Conservation (phyloP, 1,284 basidiomycete species). For the Ganoderma sp. region DNA sequence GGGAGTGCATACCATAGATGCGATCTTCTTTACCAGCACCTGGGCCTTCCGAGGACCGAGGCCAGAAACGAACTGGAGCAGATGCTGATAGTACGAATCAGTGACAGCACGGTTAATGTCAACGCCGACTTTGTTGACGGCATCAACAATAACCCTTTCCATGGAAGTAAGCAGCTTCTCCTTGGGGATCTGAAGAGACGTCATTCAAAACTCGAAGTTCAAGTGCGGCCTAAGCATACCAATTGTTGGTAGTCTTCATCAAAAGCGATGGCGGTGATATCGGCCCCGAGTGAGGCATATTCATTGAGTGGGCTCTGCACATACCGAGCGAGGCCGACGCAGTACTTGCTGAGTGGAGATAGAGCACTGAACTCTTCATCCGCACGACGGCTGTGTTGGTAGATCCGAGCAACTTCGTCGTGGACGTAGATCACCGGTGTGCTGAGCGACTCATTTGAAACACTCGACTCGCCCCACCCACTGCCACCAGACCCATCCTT, state of each 20-base stretch:
- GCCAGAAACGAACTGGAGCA: constrained; percentile 92
- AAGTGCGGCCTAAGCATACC: constrained; percentile 54
- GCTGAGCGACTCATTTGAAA: constrained; percentile 52
- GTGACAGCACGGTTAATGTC: constrained; percentile 93
- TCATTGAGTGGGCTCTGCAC: constrained; percentile 94
- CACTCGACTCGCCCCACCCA: constrained; percentile 15
- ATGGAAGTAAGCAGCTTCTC: constrained; percentile 86
- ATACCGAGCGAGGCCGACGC: constrained; percentile 93
- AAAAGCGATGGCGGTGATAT: constrained; percentile 82
- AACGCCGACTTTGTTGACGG: constrained; percentile 91
- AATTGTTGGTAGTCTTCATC: constrained; percentile 88
- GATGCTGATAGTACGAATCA: constrained; percentile 85
- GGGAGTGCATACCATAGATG: constrained; percentile 58
- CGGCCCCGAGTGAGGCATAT: constrained; percentile 84
- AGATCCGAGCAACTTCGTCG: constrained; percentile 94
- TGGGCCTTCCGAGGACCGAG: constrained; percentile 96
- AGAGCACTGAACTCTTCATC: constrained; percentile 86
- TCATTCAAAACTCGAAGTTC: constrained; percentile 26
- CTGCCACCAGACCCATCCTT: constrained; percentile 27
- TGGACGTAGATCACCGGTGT: constrained; percentile 85
- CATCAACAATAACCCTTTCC: constrained; percentile 89
- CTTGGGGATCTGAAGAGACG: constrained; percentile 65
- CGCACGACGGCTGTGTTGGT: constrained; percentile 90
- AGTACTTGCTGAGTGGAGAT: constrained; percentile 88
- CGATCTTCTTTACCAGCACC: constrained; percentile 83